Conservation (phyloP, 2,329 filamentous ascomycete species). For the Fusarium lyarnte region DNA sequence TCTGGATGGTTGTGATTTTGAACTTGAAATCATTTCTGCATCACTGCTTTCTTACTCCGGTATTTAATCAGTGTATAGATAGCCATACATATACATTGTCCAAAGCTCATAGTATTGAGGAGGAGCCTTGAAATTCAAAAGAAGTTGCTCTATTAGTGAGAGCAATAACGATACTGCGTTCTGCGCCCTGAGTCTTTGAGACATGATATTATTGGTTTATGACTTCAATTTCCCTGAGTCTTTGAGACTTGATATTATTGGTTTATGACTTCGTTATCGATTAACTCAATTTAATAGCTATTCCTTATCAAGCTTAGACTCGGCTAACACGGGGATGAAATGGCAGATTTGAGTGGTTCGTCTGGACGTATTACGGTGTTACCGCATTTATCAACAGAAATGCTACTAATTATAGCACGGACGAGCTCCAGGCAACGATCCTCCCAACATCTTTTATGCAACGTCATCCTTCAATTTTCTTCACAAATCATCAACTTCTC, state of each 20-base stretch:
- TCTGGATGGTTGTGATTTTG: background rate
- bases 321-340: background rate
- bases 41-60: rapidly evolving
- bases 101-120: background rate
- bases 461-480: background rate
- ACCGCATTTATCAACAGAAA: too few species aligned
- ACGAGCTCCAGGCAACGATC: background rate
- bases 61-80: too few species aligned
- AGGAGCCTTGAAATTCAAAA: background rate
- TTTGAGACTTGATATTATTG: too few species aligned
- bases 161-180: background rate
- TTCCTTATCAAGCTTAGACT: background rate
- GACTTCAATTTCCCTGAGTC: too few species aligned
- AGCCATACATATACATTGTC: background rate
- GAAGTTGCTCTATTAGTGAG: too few species aligned
- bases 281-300: background rate
- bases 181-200: background rate
- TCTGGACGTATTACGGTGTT: too few species aligned
- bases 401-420: background rate
- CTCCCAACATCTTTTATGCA: background rate
- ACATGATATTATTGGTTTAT: too few species aligned
- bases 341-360: background rate
- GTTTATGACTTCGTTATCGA: background rate
- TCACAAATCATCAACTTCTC: background rate
- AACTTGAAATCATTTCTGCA: background rate